Base-by-base conservation (phyloP, 495 filamentous ascomycete genomes). In the Xylaria curta region DNA sequence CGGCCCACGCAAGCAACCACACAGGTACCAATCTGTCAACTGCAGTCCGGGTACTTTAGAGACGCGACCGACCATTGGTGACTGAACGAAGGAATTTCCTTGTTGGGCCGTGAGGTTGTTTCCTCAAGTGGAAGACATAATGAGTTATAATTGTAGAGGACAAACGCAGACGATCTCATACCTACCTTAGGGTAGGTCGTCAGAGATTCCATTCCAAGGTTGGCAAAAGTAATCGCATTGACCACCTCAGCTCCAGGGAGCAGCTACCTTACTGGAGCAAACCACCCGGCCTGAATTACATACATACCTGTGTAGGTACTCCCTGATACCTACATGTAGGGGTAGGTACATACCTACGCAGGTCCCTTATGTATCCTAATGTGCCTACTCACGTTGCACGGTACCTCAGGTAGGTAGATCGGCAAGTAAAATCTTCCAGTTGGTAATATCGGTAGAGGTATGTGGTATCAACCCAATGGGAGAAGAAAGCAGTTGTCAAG, bases 201-300 rank as follows among this genome's bases (percentile, higher is more conserved):
- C 24, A 13, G 8, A 59, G 12, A 36, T 58, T 58, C 54, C 19
- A 26, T 58, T 58, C 26, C 54, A 28, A 33, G 54, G 26, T 33
- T 65, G 42, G 62, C 28, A 65, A 31, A 49, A 42, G 24, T 9
- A 36, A 26, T n/a, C 54, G 54, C 54, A 59, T 36, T 59, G 54
- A 59, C 54, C 54, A 59, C 54, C 26, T 58, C 13, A 15, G 19
- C 26, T 58, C 12, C 4, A 33, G 31, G 54, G 12, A 24, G 49
- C 5, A 26, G 21, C 10, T 36, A 24, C 28, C 19, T 15, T 13
- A 36, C 54, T 26, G 36, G 36, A 38, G 36, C 36, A 38, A 38
- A 38, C 36, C 36, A 38, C 36, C 36, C 36, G 36, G 36, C 36
- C 36, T 38, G 36, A 38, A 38, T 38, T 7, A 3, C 28, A 31